Base-by-base conservation (phyloP, 2,329 filamentous ascomycete species). In the Byssoonygena ceratinophila region DNA sequence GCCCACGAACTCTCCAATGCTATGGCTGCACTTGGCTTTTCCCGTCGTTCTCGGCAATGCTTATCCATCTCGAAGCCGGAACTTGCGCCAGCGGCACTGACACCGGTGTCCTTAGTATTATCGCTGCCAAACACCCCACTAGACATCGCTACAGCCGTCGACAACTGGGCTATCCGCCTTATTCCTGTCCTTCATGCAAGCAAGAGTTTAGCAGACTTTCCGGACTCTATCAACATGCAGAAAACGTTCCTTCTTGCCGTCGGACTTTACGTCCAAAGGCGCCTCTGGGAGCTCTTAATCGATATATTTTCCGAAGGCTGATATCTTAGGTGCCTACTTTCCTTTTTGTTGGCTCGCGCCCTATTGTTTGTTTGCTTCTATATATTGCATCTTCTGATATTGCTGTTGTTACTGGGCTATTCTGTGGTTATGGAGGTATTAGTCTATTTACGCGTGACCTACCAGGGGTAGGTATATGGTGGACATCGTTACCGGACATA, bases 51-150 rank as follows among this genome's bases (percentile, higher is more conserved):
- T 56, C 60, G 8, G 61, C 55, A 29, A 60, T 63, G 57, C 51
- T 61, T 9, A 56, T 61, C 20, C 60, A 61, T 49, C 57, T 63
- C 1, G 61, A 62, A 51, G 54, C 59, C 8, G 59, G 60, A 1
- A 55, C 8, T 32, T 63, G 60, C 46, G n/a, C 52, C 11, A 55
- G 51, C 23, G 54, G 55, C 16, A 46, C 50, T 11, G 32, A 55
- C 20, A 23, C 20, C 12, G 41, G 37, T 27, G 50, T 52, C 23
- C 25, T 37, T n/a, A 53, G 47, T 27, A 11, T 23, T 1, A 49
- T 36, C 36, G 27, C 12, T 8, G 43, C 51, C 18, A 7, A 47
- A 11, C 14, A 31, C 34, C 20, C 25, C 6, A n/a, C 12, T 12
- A 34, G 18, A 22, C 20, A 23, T 8, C 22, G 32, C 12, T 52